phyloP scores from a whole-genome alignment of 192 early-diverging fungal species.

The Pilaira anomala region DNA sequence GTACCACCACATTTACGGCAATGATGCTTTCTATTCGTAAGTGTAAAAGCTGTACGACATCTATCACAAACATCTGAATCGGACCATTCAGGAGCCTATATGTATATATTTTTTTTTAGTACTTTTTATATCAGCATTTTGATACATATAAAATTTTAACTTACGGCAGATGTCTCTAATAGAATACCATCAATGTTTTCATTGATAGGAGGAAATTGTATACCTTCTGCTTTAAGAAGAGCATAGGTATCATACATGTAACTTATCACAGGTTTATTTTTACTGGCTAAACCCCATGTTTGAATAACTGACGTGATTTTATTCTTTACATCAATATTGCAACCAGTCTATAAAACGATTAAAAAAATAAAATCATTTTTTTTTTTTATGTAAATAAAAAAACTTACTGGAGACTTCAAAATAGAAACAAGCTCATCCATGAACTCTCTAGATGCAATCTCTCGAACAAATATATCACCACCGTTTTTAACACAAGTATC shows the following conservation, averaged over 20 bases:
- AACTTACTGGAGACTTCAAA: slow-evolving; percentile 51
- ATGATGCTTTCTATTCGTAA: slow-evolving; percentile 97
- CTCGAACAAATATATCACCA: slow-evolving; percentile 79
- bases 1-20: slow-evolving; percentile 96
- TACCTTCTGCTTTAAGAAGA: slow-evolving; percentile 75
- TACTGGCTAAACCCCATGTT: slow-evolving; percentile 85
- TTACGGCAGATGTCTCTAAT: slow-evolving; percentile 84
- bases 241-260: slow-evolving; percentile 82
- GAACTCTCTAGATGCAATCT: slow-evolving; percentile 87
- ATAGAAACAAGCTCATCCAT: slow-evolving; percentile 77
- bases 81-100: slow-evolving; percentile 92
- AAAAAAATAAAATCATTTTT: not conserved
- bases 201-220: slow-evolving; percentile 71
- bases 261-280: slow-evolving; percentile 71
- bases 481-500: slow-evolving; percentile 97
- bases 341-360: slow-evolving; percentile 41
- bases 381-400: slow-evolving; percentile 3
- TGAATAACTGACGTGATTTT: slow-evolving; percentile 80
- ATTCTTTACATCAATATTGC: slow-evolving; percentile 72
- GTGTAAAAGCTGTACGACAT: slow-evolving; percentile 88
- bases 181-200: slow-evolving; percentile 58
- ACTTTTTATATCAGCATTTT: not conserved
- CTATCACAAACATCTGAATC: slow-evolving; percentile 93
- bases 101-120: too few species aligned
- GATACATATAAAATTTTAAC: slow-evolving; percentile 12